A percentile compares a stretch with the other conserved stretches of the same genome.
phyloP scores from a whole-genome alignment of 306 rosid species.

The Rosa lucieae region DNA sequence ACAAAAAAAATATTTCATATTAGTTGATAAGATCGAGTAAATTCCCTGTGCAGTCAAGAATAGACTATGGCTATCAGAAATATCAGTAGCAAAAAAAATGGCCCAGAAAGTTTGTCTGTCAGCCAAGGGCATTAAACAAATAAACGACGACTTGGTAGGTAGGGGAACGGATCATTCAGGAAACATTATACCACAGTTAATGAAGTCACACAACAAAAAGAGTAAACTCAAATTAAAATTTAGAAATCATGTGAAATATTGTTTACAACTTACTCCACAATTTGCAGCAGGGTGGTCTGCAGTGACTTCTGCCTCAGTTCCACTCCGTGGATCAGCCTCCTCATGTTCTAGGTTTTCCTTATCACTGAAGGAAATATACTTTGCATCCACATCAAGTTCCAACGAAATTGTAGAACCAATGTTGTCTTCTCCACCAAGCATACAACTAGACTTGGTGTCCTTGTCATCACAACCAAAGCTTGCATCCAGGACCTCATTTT shows the following conservation, averaged over 20 bases:
- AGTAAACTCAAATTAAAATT: neutral
- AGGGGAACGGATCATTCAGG: neutral
- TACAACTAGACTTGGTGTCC: conserved; percentile 36
- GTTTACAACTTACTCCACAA: conserved; percentile 59
- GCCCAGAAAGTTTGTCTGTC: neutral
- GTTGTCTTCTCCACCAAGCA: conserved; percentile 37
- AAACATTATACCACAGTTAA: neutral
- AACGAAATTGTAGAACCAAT: conserved; percentile 38
- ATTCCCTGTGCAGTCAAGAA: neutral
- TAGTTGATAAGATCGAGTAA: neutral
- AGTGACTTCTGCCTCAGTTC: conserved; percentile 40
- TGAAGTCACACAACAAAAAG: neutral
- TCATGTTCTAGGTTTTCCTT: conserved; percentile 41
- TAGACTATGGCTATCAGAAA: neutral
- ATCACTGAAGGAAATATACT: conserved; percentile 39
- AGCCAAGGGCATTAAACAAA: neutral
- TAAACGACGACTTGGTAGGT: neutral
- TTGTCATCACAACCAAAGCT: conserved; percentile 55
- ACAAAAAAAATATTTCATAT: neutral
- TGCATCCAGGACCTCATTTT: conserved; percentile 40
- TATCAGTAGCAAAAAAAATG: neutral
- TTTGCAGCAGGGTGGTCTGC: conserved; percentile 44
- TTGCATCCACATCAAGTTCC: conserved; percentile 45
- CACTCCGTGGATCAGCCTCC: conserved; percentile 47
- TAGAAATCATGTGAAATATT: conserved; percentile 15